Evolutionary conservation across 163 green algal genomes (phyloP).

Genomic region (Prototheca cutis): DNA sequence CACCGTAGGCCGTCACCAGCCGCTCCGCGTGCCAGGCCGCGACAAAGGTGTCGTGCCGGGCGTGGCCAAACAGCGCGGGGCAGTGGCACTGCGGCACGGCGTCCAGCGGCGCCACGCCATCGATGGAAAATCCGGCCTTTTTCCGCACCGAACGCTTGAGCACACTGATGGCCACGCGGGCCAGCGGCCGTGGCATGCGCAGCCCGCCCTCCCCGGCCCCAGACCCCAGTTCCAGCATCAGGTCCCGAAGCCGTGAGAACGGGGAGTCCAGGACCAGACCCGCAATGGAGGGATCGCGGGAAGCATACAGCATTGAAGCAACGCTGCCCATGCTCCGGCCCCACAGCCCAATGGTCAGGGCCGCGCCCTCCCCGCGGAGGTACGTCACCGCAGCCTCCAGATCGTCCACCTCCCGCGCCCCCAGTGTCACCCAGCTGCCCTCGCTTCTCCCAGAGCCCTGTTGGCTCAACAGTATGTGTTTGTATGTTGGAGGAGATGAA

Average conservation of each 20-base stretch:
- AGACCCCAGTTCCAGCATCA: conserved; percentile 82
- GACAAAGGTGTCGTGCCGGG: conserved; percentile 80
- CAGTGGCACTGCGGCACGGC: conserved; percentile 50
- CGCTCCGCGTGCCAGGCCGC: conserved; percentile 56
- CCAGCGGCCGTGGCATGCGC: conserved; percentile 33
- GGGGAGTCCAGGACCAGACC: conserved; percentile 74
- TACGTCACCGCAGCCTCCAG: conserved; percentile 43
- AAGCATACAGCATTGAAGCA: conserved; percentile 75
- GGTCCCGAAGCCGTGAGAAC: conserved; percentile 71
- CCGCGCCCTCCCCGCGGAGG: conserved; percentile 16
- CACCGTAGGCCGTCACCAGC: conserved; percentile 48
- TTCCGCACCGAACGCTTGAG: conserved; percentile 72
- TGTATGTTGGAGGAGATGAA: neutral
- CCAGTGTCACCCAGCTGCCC: conserved; percentile 85
- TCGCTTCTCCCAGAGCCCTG: conserved; percentile 83
- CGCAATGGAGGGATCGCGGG: conserved; percentile 53
- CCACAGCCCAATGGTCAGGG: conserved; percentile 76
- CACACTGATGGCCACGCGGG: conserved; percentile 51
- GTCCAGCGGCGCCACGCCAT: conserved; percentile 51
- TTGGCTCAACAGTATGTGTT: neutral
- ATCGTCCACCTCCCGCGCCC: conserved; percentile 78
- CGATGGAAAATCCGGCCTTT: conserved; percentile 79
- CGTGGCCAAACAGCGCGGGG: conserved; percentile 87
- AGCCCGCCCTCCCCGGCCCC: conserved; percentile 51
- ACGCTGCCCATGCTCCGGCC: conserved; percentile 92